Conservation (phyloP, 495 filamentous ascomycete genomes). For the Hapsidospora chrysogenum region DNA sequence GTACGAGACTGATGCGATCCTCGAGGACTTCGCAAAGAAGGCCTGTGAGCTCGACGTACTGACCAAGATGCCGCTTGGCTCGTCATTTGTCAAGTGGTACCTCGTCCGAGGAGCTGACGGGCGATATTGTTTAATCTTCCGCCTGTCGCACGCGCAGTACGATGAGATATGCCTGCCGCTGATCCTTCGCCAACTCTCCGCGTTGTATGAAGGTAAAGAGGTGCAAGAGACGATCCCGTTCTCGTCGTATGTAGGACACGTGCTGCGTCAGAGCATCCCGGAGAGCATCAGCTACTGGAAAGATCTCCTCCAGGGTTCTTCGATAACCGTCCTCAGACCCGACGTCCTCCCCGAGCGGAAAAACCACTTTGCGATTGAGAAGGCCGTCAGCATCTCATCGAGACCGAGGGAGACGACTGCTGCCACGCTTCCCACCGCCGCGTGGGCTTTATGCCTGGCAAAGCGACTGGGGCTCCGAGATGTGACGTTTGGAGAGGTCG, state of each 20-base stretch:
- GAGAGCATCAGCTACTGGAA: slow-evolving; percentile 38
- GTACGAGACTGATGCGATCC: slow-evolving; percentile 33
- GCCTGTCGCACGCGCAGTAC: slow-evolving; percentile 60
- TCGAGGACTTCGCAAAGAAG: slow-evolving; percentile 32
- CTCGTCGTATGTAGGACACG: slow-evolving; percentile 39
- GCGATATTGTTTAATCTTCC: slow-evolving; percentile 41
- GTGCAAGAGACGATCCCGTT: slow-evolving; percentile 33
- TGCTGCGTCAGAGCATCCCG: slow-evolving; percentile 11
- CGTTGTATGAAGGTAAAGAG: slow-evolving; percentile 13
- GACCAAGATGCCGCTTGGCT: slow-evolving; percentile 37
- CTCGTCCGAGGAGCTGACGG: slow-evolving; percentile 33
- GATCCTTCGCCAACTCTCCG: slow-evolving; percentile 31
- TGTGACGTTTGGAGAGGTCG: slow-evolving; percentile 44
- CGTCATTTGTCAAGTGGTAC: slow-evolving; percentile 45
- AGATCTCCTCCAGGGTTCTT: slow-evolving; percentile 32
- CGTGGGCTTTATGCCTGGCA: slow-evolving; percentile 44
- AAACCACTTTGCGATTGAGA: slow-evolving; percentile 18
- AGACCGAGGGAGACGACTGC: slow-evolving; percentile 33
- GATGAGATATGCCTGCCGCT: slow-evolving; percentile 53
- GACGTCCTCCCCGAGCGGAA: slow-evolving; percentile 11
- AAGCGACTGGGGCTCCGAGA: slow-evolving; percentile 29
- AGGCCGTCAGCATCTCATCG: slow-evolving; percentile 23
- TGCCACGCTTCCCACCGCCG: slow-evolving; percentile 39
- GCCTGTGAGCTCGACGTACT: slow-evolving; percentile 33
- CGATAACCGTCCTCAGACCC: slow-evolving; percentile 26